These are phyloP conservation scores for Papilionanthe hybrid DNA, from an alignment of 116 monocot species.

Conservation along the genomic window DNA sequence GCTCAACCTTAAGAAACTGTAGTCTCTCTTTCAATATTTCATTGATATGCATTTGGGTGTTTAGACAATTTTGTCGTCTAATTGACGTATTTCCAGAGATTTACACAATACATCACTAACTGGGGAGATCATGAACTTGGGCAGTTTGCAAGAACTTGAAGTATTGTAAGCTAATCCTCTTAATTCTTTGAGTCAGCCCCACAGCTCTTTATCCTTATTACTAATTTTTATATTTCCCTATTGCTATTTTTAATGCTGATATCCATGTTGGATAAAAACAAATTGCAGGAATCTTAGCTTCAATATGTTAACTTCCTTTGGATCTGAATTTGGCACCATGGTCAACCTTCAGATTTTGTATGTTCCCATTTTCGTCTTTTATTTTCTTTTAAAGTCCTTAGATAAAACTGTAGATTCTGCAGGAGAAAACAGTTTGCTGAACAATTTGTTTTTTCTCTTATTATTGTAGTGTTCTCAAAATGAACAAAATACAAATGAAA, in stretches of 20 bases:
- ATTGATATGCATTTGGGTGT: not conserved
- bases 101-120: slow-evolving; percentile 50
- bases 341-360: slow-evolving; percentile 47
- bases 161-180: slow-evolving; percentile 20
- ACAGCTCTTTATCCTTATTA: not conserved
- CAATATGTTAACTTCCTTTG: slow-evolving; percentile 53
- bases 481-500: no score
- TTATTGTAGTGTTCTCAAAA: no score
- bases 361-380: slow-evolving; percentile 9
- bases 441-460: no score
- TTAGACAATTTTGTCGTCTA: not conserved
- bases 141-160: slow-evolving; percentile 41
- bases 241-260: not conserved
- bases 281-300: slow-evolving; percentile 52
- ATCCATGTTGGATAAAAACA: not conserved
- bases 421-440: no score
- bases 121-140: slow-evolving; percentile 47
- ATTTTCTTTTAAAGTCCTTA: not conserved
- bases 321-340: slow-evolving; percentile 32
- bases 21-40: not conserved
- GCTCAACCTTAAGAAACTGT: slow-evolving; percentile 39
- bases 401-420: not conserved
- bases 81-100: slow-evolving; percentile 30
- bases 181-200: not conserved
- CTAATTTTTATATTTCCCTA: not conserved